Percentiles rank a stretch among this genome's conserved stretches.
phyloP scores from a whole-genome alignment of 352 stramenopile genomes.

The Phytophthora agathidicida region DNA sequence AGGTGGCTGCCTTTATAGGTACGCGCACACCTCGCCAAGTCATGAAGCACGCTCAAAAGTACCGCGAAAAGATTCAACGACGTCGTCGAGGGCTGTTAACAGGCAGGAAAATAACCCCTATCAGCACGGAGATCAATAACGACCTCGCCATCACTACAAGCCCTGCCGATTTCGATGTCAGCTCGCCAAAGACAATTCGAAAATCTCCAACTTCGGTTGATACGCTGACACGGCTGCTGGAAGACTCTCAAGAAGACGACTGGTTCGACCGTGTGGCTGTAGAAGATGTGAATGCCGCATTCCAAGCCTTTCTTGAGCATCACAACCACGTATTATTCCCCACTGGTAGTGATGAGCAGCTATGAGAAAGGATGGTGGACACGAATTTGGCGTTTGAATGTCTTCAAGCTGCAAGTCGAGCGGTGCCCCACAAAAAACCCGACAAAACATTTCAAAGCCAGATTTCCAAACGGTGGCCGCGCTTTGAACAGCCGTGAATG shows the following conservation, averaged over 20 bases:
- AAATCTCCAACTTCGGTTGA: neutral
- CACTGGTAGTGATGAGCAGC: neutral
- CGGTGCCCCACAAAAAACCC: too few relatives aligned
- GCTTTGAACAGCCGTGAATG: too few relatives aligned
- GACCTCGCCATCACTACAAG: neutral
- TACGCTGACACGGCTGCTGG: neutral
- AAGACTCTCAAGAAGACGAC: too few relatives aligned
- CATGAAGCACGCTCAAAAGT: constrained; percentile 5
- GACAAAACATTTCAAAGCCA: too few relatives aligned
- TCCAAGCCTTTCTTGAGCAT: neutral
- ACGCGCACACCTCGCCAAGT: constrained; percentile 9
- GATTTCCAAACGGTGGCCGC: too few relatives aligned
- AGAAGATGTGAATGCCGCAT: neutral
- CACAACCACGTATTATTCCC: neutral
- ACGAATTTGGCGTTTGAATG: too few relatives aligned
- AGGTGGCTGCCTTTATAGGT: constrained; percentile 6
- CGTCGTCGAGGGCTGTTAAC: neutral
- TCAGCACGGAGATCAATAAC: neutral
- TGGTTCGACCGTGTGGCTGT: neutral
- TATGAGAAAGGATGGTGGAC: too few relatives aligned
- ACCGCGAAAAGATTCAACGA: constrained; percentile 3
- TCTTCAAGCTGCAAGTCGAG: too few relatives aligned
- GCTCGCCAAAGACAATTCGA: too few relatives aligned
- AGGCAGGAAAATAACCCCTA: neutral
- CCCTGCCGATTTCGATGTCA: neutral